These are phyloP conservation scores for Termitomyces sp. DNA, from an alignment of 768 basidiomycete genomes.

Conservation along the genomic window DNA sequence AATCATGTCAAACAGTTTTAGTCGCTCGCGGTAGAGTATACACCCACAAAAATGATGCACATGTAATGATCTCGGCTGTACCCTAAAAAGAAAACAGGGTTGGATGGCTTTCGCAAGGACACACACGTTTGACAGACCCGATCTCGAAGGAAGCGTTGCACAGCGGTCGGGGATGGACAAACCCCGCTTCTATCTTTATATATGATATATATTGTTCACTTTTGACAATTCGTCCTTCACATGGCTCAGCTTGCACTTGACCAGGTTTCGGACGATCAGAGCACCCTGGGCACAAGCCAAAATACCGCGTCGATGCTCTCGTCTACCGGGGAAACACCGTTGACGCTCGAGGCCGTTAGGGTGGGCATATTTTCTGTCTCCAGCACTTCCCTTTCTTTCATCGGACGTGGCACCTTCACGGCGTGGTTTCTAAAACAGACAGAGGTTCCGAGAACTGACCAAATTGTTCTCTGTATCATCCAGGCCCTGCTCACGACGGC, in stretches of 20 bases:
- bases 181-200: no score
- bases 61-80: no score
- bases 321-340: neutral
- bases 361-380: neutral
- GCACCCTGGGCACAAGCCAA: neutral
- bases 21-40: no score
- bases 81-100: no score
- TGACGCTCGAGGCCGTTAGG: neutral
- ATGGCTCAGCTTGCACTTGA: neutral
- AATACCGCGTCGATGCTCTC: neutral
- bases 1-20: no score
- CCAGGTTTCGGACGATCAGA: neutral
- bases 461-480: neutral
- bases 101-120: no score
- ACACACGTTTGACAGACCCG: neutral
- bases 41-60: no score
- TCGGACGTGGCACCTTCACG: no score
- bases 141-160: no score
- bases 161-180: neutral
- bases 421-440: neutral
- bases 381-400: no score
- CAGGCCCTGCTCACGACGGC: neutral
- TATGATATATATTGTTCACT: no score
- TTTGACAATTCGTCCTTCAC: neutral
- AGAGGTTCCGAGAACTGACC: neutral